phyloP scores from a whole-genome alignment of 495 filamentous ascomycete genomes.

The Xylaria sp. region DNA sequence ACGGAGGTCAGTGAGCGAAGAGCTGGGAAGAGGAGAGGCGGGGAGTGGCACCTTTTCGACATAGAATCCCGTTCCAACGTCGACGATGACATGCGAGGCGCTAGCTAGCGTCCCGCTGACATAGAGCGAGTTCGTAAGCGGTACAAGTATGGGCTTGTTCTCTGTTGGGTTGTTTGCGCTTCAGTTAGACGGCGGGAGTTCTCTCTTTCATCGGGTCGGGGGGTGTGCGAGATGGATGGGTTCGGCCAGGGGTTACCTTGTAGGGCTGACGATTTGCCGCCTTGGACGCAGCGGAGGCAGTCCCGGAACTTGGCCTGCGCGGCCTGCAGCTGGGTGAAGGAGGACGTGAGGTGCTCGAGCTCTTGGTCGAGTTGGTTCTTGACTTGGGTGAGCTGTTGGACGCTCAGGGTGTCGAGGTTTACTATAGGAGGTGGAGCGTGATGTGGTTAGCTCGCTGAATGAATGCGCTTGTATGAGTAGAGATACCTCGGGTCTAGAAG shows the following conservation, averaged over 20 bases:
- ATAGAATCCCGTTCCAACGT: slow-evolving; percentile 96
- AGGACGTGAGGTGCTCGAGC: slow-evolving; percentile 87
- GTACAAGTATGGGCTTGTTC: slow-evolving; percentile 78
- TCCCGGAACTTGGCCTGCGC: slow-evolving; percentile 93
- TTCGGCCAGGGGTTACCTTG: slow-evolving; percentile 38
- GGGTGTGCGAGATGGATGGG: neutral
- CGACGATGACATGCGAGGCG: slow-evolving; percentile 84
- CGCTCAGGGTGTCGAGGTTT: slow-evolving; percentile 56
- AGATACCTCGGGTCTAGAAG: neutral
- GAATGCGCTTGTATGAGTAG: neutral
- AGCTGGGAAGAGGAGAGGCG: neutral
- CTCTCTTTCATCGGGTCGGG: neutral
- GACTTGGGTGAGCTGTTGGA: slow-evolving; percentile 64
- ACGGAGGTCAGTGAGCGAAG: neutral
- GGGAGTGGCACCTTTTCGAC: slow-evolving; percentile 78
- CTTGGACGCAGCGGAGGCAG: slow-evolving; percentile 76
- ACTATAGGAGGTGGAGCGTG: neutral
- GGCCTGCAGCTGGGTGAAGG: slow-evolving; percentile 84
- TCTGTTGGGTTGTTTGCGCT: slow-evolving; percentile 32
- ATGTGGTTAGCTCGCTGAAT: slow-evolving; percentile 2
- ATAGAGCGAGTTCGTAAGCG: slow-evolving; percentile 91
- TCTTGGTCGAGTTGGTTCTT: slow-evolving; percentile 97
- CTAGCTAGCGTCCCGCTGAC: slow-evolving; percentile 82
- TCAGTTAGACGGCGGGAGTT: neutral
- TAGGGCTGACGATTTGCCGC: slow-evolving; percentile 50